Base-by-base conservation (phyloP, 495 filamentous ascomycete genomes). In the Cercophora sp. region DNA sequence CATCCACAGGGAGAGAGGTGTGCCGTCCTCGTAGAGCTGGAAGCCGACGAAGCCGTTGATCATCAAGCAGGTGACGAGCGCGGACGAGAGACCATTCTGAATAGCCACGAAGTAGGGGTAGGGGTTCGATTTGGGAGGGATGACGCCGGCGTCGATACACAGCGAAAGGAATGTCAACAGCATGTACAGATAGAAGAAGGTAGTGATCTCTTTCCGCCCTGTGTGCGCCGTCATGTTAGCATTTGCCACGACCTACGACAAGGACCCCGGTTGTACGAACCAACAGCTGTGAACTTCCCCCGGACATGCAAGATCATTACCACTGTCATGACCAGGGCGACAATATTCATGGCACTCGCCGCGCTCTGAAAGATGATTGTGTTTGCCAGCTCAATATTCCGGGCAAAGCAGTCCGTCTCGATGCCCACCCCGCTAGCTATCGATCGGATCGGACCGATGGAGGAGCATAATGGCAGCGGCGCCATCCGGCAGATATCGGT, bases 11-110 rank as follows among this genome's bases (percentile, higher is more conserved):
- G 92, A 96, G 29, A 96, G 78, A 6, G 85, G 85, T 1, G 93
- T 99, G n/a, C 93, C 93, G 66, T 99, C 93, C 69, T 99, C 93
- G 68, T 97, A 99, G 4, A 99, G 79, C 71, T 97, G 94, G 72
- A 97, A 99, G 29, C 93, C 93, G 34, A 99, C 92, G 65, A 99
- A 99, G 24, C 94, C 93, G 67, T 97, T 97, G 76, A 99, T 87
- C 50, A 97, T 73, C 34, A 99, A 77, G 69, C 86, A 94, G 8
- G 87, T 91, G 66, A 89, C 88, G 16, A 93, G 75, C 9, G 93
- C 90, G 15, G 90, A 96, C n/a, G 83, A 74, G 52, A 99, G 77
- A n/a, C 94, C 93, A 55, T 82, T 83, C 64, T 99, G 93, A 11
- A 85, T 84, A 24, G 92, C 87, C 57, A 85, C 85, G 59, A 99